Evolutionary conservation across 2,329 filamentous ascomycete species (phyloP), one percentile per base, ranked within the genome.

Genomic region (Scolecobasidium constrictum): DNA sequence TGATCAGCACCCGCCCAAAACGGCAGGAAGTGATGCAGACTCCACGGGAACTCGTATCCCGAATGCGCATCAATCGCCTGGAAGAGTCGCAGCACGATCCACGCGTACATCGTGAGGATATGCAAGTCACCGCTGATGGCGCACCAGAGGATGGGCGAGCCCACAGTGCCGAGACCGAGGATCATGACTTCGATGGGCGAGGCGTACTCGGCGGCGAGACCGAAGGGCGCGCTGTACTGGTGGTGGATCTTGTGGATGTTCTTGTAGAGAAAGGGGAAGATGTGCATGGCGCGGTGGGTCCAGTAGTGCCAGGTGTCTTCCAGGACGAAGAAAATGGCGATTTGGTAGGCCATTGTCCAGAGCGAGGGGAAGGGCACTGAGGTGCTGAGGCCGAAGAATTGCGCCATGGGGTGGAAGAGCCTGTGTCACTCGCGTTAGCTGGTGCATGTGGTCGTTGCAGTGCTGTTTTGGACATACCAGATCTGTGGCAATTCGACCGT

Each of bases 221-320:
- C 92, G 59, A 98, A 98, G 15, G 92, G 92, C 11, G 92, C 92
- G 28, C 87, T 94, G 72, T 98, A 98, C 58, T 92, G 90, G 72
- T 98, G 92, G 70, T 98, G 92, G 54, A 98, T 88, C 72, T 98
- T 98, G 77, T 98, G 92, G 56, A 98, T 85, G 57, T 81, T 77
- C 72, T 87, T 94, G 78, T 98, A 98, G 4, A 98, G 79, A 33
- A 47, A 47, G 31, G 87, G 86, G 17, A 86, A 88, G 71, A 86
- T 93, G 73, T 98, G 92, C 67, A 98, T 78, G 35, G 76, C 77
- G 53, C 92, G 86, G 69, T 98, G 92, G 52, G 78, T 79, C 81
- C 88, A 96, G 74, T 98, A 98, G 67, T 98, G 92, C 92, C 92
- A 98, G 52, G 90, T 71, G 65, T 98, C 92, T 65, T 98, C 92